Base-by-base conservation (phyloP, 2,329 filamentous ascomycete species). In the Exserohilum turcica region DNA sequence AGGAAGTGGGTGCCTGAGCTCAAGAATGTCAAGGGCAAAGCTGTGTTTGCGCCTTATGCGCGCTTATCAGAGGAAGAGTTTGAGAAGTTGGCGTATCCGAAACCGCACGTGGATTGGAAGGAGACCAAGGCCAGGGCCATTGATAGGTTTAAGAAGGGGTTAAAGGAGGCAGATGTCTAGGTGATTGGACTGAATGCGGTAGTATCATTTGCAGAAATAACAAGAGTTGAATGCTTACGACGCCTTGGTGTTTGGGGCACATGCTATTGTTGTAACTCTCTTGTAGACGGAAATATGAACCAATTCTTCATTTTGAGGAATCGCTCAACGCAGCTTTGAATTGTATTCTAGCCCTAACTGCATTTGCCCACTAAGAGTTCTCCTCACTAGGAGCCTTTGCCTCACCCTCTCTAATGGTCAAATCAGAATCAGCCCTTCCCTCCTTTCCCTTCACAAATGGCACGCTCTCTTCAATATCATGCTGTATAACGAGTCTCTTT, bases 401-500 rank as follows among this genome's bases (percentile, higher is more conserved):
- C n/a, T n/a, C 38, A 15, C 27, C 29, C 24, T 40, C 29, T 19
- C 35, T 48, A 21, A 53, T 7, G 24, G 24, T 31, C 36, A 53
- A 40, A 1, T 49, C 44, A 1, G 32, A n/a, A 9, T 53, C 50
- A 6, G n/a, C 54, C 44, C n/a, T 57, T 35, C n/a, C 39, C 40
- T 13, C 31, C 31, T 46, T 54, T 0, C 9, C 43, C 28, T 59
- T 53, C 24, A 72, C 64, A 54, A 72, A 64, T 12, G 78, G 77
- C 21, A 80, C 59, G n/a, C 70, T 69, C 40, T 77, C 77, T 3
- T 63, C 60, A 21, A 66, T 53, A 60, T 81, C 79, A 45, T 68
- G 52, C 38, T 70, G 52, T 19, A 78, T 68, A 65, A 85, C 75
- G 33, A 73, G 69, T 38, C 82, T 76, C 77, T 89, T 93, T 19